phyloP scores from a whole-genome alignment of 1,139 yeast genomes.

The Saccharomyces hybrid region DNA sequence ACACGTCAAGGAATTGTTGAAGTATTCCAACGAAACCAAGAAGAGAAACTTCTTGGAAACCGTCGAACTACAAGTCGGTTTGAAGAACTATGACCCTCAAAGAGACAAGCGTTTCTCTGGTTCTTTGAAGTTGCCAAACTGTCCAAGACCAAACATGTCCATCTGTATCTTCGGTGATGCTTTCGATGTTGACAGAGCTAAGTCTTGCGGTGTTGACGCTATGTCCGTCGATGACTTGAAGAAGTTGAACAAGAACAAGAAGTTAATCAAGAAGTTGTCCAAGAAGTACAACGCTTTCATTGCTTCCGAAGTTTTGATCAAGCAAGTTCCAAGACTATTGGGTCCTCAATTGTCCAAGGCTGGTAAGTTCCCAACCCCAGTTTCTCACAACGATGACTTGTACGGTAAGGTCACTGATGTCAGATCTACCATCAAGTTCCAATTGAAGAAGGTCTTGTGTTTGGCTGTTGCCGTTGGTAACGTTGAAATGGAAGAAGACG shows the following conservation, averaged over 20 bases:
- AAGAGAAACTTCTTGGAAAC: conserved; percentile 99
- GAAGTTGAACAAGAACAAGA: conserved; percentile 99
- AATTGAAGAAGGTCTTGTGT: conserved; percentile 92
- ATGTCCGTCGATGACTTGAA: conserved; percentile 99
- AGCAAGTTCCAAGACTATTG: conserved; percentile 99
- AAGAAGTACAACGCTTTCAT: conserved; percentile 99
- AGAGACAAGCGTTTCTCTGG: conserved; percentile 99
- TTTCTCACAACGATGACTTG: conserved; percentile 97
- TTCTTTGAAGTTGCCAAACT: conserved; percentile 94
- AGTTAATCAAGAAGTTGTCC: conserved; percentile 98
- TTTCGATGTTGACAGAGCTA: conserved; percentile 99
- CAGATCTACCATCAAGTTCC: conserved; percentile 99
- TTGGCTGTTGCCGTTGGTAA: conserved; percentile 96
- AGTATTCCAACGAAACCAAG: conserved; percentile 89
- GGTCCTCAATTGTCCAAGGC: conserved; percentile 99
- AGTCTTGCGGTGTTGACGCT: conserved; percentile 98
- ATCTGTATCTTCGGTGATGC: conserved; percentile 99
- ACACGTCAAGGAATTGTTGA: conserved; percentile 87
- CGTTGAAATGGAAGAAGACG: conserved; percentile 98
- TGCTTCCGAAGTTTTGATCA: conserved; percentile 98
- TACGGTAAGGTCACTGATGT: conserved; percentile 94
- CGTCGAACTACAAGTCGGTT: conserved; percentile 98
- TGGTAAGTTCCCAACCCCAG: conserved; percentile 99
- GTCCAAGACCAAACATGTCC: conserved; percentile 99
- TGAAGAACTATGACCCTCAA: conserved; percentile 99